phyloP scores from a whole-genome alignment of 1,284 basidiomycete genomes.

The Cystobasidium pallidum region DNA sequence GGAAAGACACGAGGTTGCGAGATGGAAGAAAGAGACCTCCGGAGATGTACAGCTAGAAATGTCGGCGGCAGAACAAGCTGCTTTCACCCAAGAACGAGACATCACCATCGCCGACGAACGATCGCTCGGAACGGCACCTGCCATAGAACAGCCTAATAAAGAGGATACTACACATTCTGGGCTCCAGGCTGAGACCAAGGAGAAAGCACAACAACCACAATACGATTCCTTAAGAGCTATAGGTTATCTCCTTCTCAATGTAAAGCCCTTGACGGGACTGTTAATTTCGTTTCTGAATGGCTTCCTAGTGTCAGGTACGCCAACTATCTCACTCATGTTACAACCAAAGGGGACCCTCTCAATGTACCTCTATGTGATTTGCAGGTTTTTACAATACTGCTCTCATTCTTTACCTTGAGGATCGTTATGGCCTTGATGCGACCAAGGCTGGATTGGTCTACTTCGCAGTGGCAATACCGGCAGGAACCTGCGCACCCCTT shows the following conservation, averaged over 20 bases:
- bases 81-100: slow-evolving; percentile 14
- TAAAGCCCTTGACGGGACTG: slow-evolving; percentile 22
- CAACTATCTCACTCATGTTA: too few relatives aligned
- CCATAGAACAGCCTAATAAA: not conserved
- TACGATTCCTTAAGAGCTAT: slow-evolving; percentile 30
- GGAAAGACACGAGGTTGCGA: slow-evolving; percentile 38
- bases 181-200: not conserved
- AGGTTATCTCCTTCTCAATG: slow-evolving; percentile 34
- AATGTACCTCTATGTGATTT: too few relatives aligned
- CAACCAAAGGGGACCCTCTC: too few relatives aligned
- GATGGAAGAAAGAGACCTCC: slow-evolving; percentile 10
- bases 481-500: slow-evolving; percentile 17
- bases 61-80: slow-evolving; percentile 19
- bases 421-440: slow-evolving; percentile 30
- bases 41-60: slow-evolving; percentile 14
- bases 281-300: slow-evolving; percentile 37
- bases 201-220: not conserved
- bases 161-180: not conserved
- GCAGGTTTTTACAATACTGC: slow-evolving; percentile 42
- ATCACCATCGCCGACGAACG: slow-evolving; percentile 7
- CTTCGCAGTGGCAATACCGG: slow-evolving; percentile 40
- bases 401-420: slow-evolving; percentile 28
- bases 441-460: slow-evolving; percentile 37
- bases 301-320: slow-evolving; percentile 29
- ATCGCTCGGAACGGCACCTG: not conserved